Conservation (phyloP, 345 rosid species). For the Eucalyptus guilfoylei region DNA sequence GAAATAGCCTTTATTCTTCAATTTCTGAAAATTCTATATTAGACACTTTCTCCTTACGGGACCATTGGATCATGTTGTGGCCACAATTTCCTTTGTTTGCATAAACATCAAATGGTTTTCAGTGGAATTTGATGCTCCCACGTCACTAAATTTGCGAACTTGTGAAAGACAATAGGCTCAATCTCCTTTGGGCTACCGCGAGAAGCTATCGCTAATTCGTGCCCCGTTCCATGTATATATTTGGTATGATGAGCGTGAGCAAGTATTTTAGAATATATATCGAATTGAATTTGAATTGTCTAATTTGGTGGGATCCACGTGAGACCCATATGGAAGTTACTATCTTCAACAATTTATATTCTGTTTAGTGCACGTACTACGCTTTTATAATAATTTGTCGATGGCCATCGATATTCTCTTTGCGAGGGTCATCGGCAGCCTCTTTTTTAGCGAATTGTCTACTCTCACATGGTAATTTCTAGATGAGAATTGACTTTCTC, state of each 20-base stretch:
- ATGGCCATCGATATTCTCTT: neutral
- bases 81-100: neutral
- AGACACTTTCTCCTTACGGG: neutral
- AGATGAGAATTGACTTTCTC: neutral
- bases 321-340: neutral
- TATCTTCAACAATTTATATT: neutral
- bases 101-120: neutral
- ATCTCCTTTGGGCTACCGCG: neutral
- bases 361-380: neutral
- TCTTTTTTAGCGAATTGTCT: neutral
- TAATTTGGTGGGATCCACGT: neutral
- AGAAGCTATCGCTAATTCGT: neutral
- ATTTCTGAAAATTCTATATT: neutral
- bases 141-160: neutral
- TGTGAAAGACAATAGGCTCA: neutral
- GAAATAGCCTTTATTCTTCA: neutral
- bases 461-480: neutral
- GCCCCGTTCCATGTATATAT: neutral
- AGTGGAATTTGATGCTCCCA: neutral
- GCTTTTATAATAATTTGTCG: neutral
- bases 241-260: neutral
- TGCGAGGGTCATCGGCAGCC: neutral
- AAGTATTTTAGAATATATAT: neutral
- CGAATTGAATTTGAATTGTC: neutral
- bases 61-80: neutral